phyloP scores from a whole-genome alignment of 2,329 filamentous ascomycete genomes.

The Arthrobotrys sphaeroides region DNA sequence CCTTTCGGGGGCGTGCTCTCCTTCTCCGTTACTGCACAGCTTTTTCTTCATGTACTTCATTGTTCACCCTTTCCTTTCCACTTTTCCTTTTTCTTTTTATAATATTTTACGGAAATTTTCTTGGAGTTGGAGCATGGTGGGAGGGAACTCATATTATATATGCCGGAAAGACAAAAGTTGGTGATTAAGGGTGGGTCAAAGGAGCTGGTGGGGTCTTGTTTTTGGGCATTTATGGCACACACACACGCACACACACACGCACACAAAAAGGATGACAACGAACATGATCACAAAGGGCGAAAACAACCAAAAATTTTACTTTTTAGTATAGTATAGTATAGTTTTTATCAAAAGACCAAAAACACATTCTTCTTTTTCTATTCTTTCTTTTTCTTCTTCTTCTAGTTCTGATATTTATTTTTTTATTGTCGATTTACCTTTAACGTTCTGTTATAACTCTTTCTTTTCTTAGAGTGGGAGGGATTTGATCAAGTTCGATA shows the following conservation, averaged over 20 bases:
- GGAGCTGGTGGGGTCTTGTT: constrained; percentile 36
- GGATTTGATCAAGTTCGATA: background rate
- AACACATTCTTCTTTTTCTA: constrained; percentile 1
- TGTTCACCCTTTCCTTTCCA: background rate
- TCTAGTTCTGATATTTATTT: background rate
- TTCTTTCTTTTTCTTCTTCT: background rate
- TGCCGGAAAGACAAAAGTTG: constrained; percentile 54
- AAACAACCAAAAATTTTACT: background rate
- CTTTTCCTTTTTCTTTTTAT: constrained; percentile 7
- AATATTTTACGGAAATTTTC: constrained; percentile 26
- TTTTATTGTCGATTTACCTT: background rate
- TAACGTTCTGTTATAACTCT: background rate
- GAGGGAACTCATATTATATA: constrained; percentile 54
- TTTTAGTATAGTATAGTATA: background rate
- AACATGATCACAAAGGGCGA: constrained; percentile 14
- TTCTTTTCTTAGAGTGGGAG: constrained; percentile 10
- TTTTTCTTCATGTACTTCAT: constrained; percentile 20
- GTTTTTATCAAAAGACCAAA: constrained; percentile 7
- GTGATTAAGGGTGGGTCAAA: constrained; percentile 45
- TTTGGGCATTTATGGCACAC: constrained; percentile 25
- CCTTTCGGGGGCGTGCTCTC: background rate
- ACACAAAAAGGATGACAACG: constrained; percentile 21
- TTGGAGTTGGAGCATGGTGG: constrained; percentile 54
- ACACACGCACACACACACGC: background rate
- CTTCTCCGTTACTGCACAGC: background rate